Conservation (phyloP, 371 early-diverging fungal species). For the Mucor plumbeus region DNA sequence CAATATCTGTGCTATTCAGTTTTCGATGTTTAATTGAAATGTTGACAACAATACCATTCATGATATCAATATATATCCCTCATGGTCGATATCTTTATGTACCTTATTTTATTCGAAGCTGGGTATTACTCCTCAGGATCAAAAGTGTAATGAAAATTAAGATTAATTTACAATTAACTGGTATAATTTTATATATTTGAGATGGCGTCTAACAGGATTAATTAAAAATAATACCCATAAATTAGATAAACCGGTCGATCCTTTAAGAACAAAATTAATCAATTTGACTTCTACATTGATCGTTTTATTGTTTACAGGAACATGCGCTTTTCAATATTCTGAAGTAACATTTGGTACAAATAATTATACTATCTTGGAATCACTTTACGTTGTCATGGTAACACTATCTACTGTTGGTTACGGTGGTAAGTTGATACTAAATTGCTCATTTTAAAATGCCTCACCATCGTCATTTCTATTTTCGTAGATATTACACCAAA, state of each 20-base stretch:
- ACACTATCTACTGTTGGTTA: slow-evolving; percentile 83
- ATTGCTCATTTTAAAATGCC: not conserved
- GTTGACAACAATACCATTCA: slow-evolving; percentile 59
- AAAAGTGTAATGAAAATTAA: slow-evolving; percentile 66
- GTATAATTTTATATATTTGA: slow-evolving; percentile 7
- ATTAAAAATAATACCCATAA: not conserved
- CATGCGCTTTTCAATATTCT: slow-evolving; percentile 72
- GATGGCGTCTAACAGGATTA: not conserved
- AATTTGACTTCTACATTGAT: slow-evolving; percentile 64
- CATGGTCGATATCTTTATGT: slow-evolving; percentile 64
- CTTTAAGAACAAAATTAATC: slow-evolving; percentile 64
- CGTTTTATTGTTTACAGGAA: slow-evolving; percentile 68
- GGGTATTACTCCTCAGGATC: slow-evolving; percentile 61
- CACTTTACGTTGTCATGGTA: slow-evolving; percentile 65
- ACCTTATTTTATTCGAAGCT: slow-evolving; percentile 68
- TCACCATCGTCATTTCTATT: not conserved
- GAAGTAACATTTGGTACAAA: slow-evolving; percentile 64
- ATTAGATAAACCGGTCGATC: slow-evolving; percentile 55
- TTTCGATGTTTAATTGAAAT: slow-evolving; percentile 58
- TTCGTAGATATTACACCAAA: slow-evolving; percentile 63
- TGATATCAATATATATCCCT: slow-evolving; percentile 53
- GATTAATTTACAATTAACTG: slow-evolving; percentile 57
- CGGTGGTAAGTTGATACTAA: slow-evolving; percentile 43
- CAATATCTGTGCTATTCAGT: slow-evolving; percentile 49
- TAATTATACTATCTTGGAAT: slow-evolving; percentile 55